phyloP scores from a whole-genome alignment of 2,329 filamentous ascomycete species.

The Delphinella strobiligena region DNA sequence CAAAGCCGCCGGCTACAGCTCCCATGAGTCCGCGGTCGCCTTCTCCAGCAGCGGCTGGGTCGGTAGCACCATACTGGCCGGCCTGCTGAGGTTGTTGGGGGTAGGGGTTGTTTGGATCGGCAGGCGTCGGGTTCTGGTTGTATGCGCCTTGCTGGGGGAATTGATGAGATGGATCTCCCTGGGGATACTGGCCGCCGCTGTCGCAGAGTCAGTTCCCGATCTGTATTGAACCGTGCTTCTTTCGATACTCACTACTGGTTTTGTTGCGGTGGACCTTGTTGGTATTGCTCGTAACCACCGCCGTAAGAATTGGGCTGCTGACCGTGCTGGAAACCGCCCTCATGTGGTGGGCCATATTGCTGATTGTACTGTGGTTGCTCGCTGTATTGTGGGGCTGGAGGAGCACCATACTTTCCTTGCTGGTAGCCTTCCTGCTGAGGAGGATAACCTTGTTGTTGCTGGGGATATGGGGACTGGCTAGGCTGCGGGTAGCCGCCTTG shows the following conservation, averaged over 20 bases:
- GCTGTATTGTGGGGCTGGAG: constrained; percentile 16
- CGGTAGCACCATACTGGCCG: constrained; percentile 29
- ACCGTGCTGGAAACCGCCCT: constrained; percentile 39
- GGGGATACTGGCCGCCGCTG: constrained; percentile 18
- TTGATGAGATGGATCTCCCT: constrained; percentile 9
- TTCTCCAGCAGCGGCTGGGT: constrained; percentile 35
- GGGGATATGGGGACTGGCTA: constrained; percentile 10
- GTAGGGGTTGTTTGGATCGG: constrained; percentile 24
- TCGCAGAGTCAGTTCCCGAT: no score
- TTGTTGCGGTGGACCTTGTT: constrained; percentile 22
- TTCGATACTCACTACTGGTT: constrained; percentile 20
- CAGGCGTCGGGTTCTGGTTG: constrained; percentile 23
- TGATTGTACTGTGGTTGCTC: constrained; percentile 12
- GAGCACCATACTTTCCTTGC: constrained; percentile 15
- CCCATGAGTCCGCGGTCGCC: constrained; percentile 47
- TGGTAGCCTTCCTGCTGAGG: constrained; percentile 19
- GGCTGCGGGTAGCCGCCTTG: constrained; percentile 11
- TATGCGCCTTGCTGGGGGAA: constrained; percentile 29
- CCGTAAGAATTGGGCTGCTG: constrained; percentile 21
- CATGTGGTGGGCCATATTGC: constrained; percentile 27
- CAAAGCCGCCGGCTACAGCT: constrained; percentile 43
- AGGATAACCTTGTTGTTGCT: constrained; percentile 12
- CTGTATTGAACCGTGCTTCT: no score
- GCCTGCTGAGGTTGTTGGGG: constrained; percentile 19
- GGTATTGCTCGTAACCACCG: constrained; percentile 19